These are phyloP conservation scores for Sclerotinia sclerotiorum DNA, from an alignment of 2,329 filamentous ascomycete species.

Conservation along the genomic window DNA sequence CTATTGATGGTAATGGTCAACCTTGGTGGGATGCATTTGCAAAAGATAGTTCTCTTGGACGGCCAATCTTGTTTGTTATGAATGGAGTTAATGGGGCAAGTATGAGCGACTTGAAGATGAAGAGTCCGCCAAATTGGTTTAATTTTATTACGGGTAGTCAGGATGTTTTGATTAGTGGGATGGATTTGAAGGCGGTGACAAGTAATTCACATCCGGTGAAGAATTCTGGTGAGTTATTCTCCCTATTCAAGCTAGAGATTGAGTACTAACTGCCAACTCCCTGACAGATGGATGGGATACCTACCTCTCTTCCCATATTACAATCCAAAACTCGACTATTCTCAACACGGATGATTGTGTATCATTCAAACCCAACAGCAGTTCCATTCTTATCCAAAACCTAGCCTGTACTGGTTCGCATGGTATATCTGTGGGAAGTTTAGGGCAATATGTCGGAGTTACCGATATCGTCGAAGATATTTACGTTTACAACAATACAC, in stretches of 20 bases:
- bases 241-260: too few species aligned
- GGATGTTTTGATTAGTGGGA: slow-evolving; percentile 14
- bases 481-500: slow-evolving; percentile 45
- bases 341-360: slow-evolving; percentile 49
- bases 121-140: slow-evolving; percentile 18
- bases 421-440: slow-evolving; percentile 56
- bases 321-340: slow-evolving; percentile 21
- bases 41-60: not conserved
- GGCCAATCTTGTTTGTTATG: slow-evolving; percentile 20
- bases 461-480: slow-evolving; percentile 53
- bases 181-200: slow-evolving; percentile 6
- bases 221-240: slow-evolving; percentile 12
- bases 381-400: slow-evolving; percentile 53
- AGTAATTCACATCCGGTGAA: slow-evolving; percentile 9
- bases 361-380: slow-evolving; percentile 55
- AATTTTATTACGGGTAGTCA: slow-evolving; percentile 9
- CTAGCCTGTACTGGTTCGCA: slow-evolving; percentile 50
- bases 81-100: slow-evolving; percentile 14
- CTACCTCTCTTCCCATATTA: slow-evolving; percentile 19
- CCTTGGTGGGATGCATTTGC: slow-evolving; percentile 20
- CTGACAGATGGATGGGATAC: slow-evolving; percentile 20
- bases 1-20: slow-evolving; percentile 21
- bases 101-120: slow-evolving; percentile 17
- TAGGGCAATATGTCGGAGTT: slow-evolving; percentile 53
- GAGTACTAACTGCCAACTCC: too few species aligned